A percentile compares a stretch with the other conserved stretches of the same genome.
Conservation (phyloP, 371 early-diverging fungal species). For the Blakeslea trispora region DNA sequence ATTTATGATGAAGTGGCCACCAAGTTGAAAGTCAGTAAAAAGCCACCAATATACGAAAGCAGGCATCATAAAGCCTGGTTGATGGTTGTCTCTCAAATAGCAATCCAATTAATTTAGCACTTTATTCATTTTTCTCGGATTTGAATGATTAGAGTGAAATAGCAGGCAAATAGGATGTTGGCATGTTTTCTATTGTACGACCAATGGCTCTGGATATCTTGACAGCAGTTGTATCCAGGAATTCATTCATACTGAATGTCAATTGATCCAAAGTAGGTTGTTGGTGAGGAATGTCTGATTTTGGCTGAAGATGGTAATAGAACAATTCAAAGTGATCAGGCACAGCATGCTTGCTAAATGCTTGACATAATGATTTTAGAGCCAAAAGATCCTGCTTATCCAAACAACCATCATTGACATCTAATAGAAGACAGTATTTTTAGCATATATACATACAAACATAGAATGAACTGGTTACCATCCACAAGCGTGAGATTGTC, state of each 20-base stretch:
- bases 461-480: no score
- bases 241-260: not conserved
- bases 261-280: not conserved
- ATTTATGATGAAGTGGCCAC: no score
- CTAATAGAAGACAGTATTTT: no score
- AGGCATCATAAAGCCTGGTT: no score
- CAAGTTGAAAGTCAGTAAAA: no score
- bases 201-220: conserved; percentile 5
- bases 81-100: no score
- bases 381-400: not conserved
- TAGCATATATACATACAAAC: no score
- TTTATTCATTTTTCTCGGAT: no score
- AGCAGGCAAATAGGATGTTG: no score
- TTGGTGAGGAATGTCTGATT: not conserved
- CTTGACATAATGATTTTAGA: not conserved
- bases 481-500: conserved; percentile 10
- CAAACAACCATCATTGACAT: not conserved
- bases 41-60: no score
- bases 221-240: conserved; percentile 1
- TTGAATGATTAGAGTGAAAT: no score
- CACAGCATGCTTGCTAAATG: not conserved
- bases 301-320: not conserved
- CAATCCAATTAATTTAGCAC: no score
- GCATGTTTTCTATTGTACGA: not conserved
- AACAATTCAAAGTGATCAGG: not conserved